Percentiles rank a stretch among this genome's conserved stretches.
Evolutionary conservation across 2,329 filamentous ascomycete species (phyloP).

Genomic region (Epichloe amarillans): DNA sequence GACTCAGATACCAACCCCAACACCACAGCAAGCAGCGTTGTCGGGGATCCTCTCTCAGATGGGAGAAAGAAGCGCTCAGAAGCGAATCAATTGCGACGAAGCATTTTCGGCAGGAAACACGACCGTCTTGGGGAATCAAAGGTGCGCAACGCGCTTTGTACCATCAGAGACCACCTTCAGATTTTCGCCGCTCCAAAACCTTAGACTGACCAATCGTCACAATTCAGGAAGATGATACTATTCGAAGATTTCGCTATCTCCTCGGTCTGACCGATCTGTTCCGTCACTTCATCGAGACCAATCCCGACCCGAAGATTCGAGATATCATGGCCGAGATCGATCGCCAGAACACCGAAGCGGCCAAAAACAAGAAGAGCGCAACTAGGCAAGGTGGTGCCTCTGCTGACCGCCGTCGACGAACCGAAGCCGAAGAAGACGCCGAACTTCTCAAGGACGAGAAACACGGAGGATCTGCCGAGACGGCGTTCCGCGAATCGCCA

Average conservation of each 20-base stretch:
- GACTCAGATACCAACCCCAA: constrained; percentile 56
- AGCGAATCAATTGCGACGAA: constrained; percentile 78
- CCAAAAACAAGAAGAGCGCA: constrained; percentile 57
- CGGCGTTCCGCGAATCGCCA: constrained; percentile 87
- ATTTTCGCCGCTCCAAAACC: background rate
- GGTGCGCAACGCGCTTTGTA: constrained; percentile 33
- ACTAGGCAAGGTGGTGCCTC: constrained; percentile 74
- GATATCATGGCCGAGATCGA: constrained; percentile 93
- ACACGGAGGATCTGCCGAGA: constrained; percentile 71
- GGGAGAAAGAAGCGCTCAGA: constrained; percentile 78
- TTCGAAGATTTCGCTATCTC: constrained; percentile 86
- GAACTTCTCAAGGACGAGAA: constrained; percentile 80
- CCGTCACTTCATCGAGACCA: constrained; percentile 96
- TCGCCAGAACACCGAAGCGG: constrained; percentile 69
- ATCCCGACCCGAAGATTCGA: constrained; percentile 87
- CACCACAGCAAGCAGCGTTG: constrained; percentile 70
- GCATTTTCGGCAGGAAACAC: constrained; percentile 89
- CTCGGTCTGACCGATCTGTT: constrained; percentile 92
- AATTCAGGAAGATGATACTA: constrained; percentile 77
- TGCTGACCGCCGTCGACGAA: constrained; percentile 67
- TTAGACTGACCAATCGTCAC: background rate
- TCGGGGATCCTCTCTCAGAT: constrained; percentile 59
- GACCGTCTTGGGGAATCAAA: constrained; percentile 85
- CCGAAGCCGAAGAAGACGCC: constrained; percentile 94
- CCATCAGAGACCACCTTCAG: background rate